Percentiles rank a stretch among this genome's conserved stretches.
These are phyloP conservation scores for Oryza punctata DNA, from an alignment of 176 grass and related monocot genomes.

Conservation along the genomic window DNA sequence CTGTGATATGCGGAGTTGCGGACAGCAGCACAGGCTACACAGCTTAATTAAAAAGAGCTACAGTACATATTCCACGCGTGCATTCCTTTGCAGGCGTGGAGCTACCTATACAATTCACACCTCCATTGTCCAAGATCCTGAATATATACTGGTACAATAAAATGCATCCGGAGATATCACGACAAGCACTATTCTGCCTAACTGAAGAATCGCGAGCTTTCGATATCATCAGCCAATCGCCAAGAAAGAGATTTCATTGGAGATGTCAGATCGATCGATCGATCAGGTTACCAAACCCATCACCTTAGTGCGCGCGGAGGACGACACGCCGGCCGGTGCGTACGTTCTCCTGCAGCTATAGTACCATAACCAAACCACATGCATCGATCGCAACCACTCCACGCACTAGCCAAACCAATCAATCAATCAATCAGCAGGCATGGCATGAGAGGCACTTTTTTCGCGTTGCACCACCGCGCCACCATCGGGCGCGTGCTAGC, in stretches of 20 bases:
- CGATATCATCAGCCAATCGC: neutral
- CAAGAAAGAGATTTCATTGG: neutral
- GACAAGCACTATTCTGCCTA: neutral
- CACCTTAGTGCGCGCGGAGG: neutral
- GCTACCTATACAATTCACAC: neutral
- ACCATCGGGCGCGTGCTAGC: neutral
- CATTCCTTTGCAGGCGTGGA: too few species aligned
- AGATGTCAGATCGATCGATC: neutral
- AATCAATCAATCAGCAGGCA: neutral
- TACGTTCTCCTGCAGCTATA: neutral
- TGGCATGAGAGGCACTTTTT: neutral
- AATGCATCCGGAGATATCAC: too few species aligned
- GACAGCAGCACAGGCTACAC: too few species aligned
- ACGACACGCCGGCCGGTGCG: neutral
- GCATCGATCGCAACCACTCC: slow-evolving; percentile 33
- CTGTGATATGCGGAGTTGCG: too few species aligned
- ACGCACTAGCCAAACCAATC: slow-evolving; percentile 11
- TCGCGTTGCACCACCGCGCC: neutral
- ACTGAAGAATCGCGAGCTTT: neutral
- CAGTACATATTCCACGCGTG: neutral
- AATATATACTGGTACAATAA: too few species aligned
- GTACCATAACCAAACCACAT: neutral
- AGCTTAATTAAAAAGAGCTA: neutral
- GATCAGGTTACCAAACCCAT: neutral
- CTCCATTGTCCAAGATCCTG: neutral